Evolutionary conservation across 331 rosid species (phyloP).

Genomic region (Acacia concinna): DNA sequence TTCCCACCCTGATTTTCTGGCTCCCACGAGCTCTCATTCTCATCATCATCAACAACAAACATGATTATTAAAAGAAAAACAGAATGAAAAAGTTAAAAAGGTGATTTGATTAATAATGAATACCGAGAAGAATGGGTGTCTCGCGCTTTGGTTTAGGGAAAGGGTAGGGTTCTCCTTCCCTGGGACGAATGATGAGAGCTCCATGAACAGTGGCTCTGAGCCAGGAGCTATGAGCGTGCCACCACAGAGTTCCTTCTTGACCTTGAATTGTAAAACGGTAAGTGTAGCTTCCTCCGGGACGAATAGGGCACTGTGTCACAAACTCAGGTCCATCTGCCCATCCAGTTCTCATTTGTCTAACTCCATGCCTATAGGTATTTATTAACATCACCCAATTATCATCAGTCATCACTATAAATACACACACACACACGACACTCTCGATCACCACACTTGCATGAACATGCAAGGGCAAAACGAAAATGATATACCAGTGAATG

Average conservation of each 20-base stretch:
- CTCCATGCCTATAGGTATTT: conserved; percentile 69
- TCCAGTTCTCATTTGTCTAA: conserved; percentile 77
- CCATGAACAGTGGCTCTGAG: conserved; percentile 87
- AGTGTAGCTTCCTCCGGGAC: conserved; percentile 76
- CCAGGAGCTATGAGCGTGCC: conserved; percentile 97
- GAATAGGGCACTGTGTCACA: conserved; percentile 85
- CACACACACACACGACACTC: too few relatives aligned
- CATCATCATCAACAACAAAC: neutral
- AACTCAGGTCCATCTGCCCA: conserved; percentile 97
- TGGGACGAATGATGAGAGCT: conserved; percentile 72
- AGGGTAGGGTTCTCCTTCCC: conserved; percentile 64
- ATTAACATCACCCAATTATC: neutral
- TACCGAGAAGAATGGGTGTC: conserved; percentile 73
- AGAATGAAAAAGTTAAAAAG: neutral
- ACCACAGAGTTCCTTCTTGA: conserved; percentile 91
- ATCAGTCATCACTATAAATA: too few relatives aligned
- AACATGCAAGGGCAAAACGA: neutral
- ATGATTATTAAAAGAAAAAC: neutral
- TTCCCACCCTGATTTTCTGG: neutral
- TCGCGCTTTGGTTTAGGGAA: conserved; percentile 72
- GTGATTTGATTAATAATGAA: neutral
- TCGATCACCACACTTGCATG: too few relatives aligned
- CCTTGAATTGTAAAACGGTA: conserved; percentile 75
- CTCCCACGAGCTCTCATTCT: neutral
- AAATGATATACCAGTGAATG: conserved; percentile 62